Base-by-base conservation (phyloP, 495 filamentous ascomycete species). In the Aspergillus egyptiacus region DNA sequence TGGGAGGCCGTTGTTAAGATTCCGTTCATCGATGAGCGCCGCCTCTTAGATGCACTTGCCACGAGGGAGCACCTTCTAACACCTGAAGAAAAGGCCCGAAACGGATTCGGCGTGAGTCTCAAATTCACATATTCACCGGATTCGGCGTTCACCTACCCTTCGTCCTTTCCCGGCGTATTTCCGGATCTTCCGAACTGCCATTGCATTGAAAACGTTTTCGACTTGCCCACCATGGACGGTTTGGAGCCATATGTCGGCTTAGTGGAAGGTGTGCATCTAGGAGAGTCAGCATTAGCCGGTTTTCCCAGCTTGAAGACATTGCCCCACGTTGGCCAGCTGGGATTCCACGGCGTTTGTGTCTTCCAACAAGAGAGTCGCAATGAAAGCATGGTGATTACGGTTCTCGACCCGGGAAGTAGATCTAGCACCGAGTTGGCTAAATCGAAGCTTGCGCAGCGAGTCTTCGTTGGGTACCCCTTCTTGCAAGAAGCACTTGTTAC, bases 1-100 rank as follows among this genome's bases (percentile, higher is more conserved):
- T 99, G 94, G 94, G 94, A 99, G 59, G 94, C 93, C 24, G 91
- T 99, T 31, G 90, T 97, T 44, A 96, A 96, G 69, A 97, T 99
- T 53, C 94, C 94, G 0, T 99, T 99, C 68, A 99, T 99, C 56
- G 89, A 97, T 24, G 91, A 97, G 62, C 75, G 79, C 41, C 78
- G 94, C 3, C 69, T 99, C 14, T 73, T 99, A 30, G 69, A 72
- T 27, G 94, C 91, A 9, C 93, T 99, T 81, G 84, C 76, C 14
- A 84, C 87, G 9, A 88, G 81, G 61, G 89, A 97, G 48, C 69
- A 83, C 36, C 72, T 85, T 20, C 76, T 99, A 17, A 80, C 78
- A 2, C 77, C 84, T 1, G 83, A 81, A 1, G 89, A 99, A 63
- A 85, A 80, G 59, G 72, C 75, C 22, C 75, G 94, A 20, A 97